Evolutionary conservation across 495 filamentous ascomycete genomes (phyloP).

Genomic region (Xylaria intraflava): DNA sequence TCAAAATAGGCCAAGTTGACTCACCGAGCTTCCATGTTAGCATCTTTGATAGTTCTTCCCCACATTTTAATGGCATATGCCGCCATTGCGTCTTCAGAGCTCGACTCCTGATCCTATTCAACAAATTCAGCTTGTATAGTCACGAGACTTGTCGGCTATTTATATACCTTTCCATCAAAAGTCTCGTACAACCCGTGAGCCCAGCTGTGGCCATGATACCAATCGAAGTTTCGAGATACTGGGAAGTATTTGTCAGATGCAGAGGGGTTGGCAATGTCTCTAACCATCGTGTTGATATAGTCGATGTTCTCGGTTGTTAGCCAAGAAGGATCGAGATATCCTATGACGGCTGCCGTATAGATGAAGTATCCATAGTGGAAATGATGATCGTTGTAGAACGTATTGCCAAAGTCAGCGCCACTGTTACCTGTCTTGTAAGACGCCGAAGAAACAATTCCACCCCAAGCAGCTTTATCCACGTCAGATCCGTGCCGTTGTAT

Average conservation of each 20-base stretch:
- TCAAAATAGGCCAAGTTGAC: neutral
- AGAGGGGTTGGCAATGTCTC: slow-evolving; percentile 73
- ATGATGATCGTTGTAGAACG: slow-evolving; percentile 92
- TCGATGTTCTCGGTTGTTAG: slow-evolving; percentile 56
- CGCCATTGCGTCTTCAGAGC: slow-evolving; percentile 84
- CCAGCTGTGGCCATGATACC: slow-evolving; percentile 94
- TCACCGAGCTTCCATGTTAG: slow-evolving; percentile 71
- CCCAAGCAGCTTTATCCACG: slow-evolving; percentile 54
- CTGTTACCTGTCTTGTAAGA: slow-evolving; percentile 67
- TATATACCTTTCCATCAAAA: slow-evolving; percentile 65
- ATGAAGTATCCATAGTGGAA: slow-evolving; percentile 92
- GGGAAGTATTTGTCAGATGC: slow-evolving; percentile 70
- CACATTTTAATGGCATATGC: slow-evolving; percentile 92
- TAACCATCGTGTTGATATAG: slow-evolving; percentile 74
- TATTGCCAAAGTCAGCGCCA: slow-evolving; percentile 74
- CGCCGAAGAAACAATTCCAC: slow-evolving; percentile 75
- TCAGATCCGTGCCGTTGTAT: slow-evolving; percentile 8
- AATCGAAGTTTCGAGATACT: slow-evolving; percentile 82
- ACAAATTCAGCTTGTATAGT: slow-evolving; percentile 6
- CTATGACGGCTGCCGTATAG: slow-evolving; percentile 80
- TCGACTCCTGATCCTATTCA: slow-evolving; percentile 69
- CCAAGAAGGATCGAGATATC: slow-evolving; percentile 72
- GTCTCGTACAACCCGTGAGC: slow-evolving; percentile 90
- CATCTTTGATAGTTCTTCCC: slow-evolving; percentile 68
- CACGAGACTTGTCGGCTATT: neutral